Conservation (phyloP, 2,329 filamentous ascomycete species). For the Zasmidium cellare region DNA sequence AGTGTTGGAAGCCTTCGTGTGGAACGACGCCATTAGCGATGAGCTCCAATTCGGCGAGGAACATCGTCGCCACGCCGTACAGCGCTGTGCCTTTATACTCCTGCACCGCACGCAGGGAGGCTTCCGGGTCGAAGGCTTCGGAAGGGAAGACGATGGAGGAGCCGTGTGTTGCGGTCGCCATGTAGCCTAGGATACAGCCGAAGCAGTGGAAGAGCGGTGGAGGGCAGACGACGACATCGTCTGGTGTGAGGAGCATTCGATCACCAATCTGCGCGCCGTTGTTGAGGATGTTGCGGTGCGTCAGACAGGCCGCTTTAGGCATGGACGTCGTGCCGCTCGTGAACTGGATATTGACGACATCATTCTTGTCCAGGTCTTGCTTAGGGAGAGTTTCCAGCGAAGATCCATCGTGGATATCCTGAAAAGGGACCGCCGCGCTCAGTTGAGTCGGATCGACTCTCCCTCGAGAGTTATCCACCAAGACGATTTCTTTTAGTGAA, state of each 20-base stretch:
- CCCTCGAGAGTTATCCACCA: conserved; percentile 74
- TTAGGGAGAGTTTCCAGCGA: conserved; percentile 43
- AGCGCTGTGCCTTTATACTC: conserved; percentile 67
- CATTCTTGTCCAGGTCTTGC: conserved; percentile 57
- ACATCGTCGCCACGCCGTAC: conserved; percentile 95
- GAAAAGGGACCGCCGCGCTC: conserved; percentile 47
- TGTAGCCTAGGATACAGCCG: conserved; percentile 87
- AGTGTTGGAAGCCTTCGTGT: conserved; percentile 59
- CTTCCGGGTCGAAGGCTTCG: conserved; percentile 80
- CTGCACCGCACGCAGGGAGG: conserved; percentile 65
- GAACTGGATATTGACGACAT: conserved; percentile 94
- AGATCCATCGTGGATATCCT: conserved; percentile 42
- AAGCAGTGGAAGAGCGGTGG: conserved; percentile 72
- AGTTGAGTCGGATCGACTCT: conserved; percentile 50
- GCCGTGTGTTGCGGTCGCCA: conserved; percentile 86
- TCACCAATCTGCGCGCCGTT: conserved; percentile 83
- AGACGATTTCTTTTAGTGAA: conserved; percentile 67
- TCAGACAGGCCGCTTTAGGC: conserved; percentile 86
- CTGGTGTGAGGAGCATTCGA: conserved; percentile 74
- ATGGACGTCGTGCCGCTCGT: conserved; percentile 90
- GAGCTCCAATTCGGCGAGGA: conserved; percentile 80
- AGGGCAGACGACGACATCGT: conserved; percentile 68
- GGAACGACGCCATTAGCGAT: conserved; percentile 45
- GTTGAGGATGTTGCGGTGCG: conserved; percentile 84
- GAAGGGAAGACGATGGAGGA: conserved; percentile 80